Percentiles rank a stretch among this genome's conserved stretches.
Evolutionary conservation across 305 asterid genomes (phyloP).

Genomic region (Caryopteris hybrid): DNA sequence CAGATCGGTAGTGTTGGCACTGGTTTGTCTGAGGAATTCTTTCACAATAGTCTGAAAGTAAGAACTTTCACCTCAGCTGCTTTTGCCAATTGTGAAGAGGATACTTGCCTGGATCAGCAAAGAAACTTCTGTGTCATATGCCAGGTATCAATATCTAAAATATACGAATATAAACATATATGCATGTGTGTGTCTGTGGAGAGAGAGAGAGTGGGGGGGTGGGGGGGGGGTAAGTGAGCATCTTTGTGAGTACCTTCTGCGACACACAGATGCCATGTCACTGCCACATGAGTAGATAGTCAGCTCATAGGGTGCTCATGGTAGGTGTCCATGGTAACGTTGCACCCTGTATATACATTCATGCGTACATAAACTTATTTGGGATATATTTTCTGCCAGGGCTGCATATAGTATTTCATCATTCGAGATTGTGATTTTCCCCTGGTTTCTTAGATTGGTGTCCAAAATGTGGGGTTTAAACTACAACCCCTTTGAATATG

Average conservation of each 20-base stretch:
- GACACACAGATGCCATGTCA: too few species aligned
- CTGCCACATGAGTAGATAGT: too few species aligned
- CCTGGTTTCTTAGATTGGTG: neutral
- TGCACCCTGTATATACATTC: too few species aligned
- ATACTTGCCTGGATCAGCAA: conserved; percentile 33
- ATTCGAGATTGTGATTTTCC: neutral
- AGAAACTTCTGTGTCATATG: conserved; percentile 64
- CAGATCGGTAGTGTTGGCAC: conserved; percentile 63
- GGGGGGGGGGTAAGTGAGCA: too few species aligned
- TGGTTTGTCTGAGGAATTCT: conserved; percentile 43
- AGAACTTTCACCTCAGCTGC: conserved; percentile 32
- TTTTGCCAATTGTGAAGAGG: conserved; percentile 32
- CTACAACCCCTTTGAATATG: neutral
- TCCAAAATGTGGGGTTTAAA: neutral
- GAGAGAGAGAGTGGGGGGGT: too few species aligned
- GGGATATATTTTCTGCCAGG: neutral
- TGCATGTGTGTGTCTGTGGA: neutral
- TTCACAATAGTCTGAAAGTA: conserved; percentile 35
- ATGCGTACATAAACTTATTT: too few species aligned
- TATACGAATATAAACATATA: too few species aligned
- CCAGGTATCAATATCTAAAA: conserved; percentile 44
- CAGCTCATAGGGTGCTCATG: too few species aligned
- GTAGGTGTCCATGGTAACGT: too few species aligned
- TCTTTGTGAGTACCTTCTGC: too few species aligned
- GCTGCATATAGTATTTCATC: neutral